Percentiles rank a stretch among this genome's conserved stretches.
Conservation (phyloP, 139 green algal species). For the Micractinium sp. region DNA sequence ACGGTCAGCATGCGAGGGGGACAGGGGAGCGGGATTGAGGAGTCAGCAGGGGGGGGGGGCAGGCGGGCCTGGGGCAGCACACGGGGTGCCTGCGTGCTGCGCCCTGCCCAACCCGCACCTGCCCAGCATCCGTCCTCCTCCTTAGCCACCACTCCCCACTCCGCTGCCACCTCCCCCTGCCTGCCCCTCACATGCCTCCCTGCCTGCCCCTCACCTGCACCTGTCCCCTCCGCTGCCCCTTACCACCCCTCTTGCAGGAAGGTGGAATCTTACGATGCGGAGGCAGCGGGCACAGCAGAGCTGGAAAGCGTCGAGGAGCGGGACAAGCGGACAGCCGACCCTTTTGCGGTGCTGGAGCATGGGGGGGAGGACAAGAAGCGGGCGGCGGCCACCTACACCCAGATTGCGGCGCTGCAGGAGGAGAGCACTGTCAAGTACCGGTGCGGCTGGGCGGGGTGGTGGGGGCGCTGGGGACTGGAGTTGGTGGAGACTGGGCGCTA, state of each 20-base stretch:
- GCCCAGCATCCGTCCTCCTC: too few species aligned
- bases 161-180: not conserved
- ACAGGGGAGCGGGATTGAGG: too few species aligned
- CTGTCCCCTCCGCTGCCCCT: not conserved
- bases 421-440: conserved; percentile 42
- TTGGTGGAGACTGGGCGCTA: too few species aligned
- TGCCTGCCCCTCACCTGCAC: not conserved
- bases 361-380: conserved; percentile 40
- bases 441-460: not conserved
- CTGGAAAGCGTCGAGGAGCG: conserved; percentile 39
- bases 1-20: too few species aligned
- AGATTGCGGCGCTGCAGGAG: conserved; percentile 54
- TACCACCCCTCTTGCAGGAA: conserved; percentile 31
- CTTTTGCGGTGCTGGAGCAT: conserved; percentile 64
- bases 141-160: too few species aligned
- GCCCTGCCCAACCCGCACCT: not conserved
- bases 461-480: too few species aligned
- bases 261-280: conserved; percentile 69
- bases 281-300: conserved; percentile 41
- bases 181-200: not conserved
- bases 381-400: conserved; percentile 28
- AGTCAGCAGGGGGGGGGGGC: too few species aligned
- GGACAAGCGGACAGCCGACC: conserved; percentile 55
- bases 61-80: too few species aligned
- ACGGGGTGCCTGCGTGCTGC: not conserved